These are phyloP conservation scores for Piper longum DNA, from an alignment of 164 flowering plant genomes.

Conservation along the genomic window DNA sequence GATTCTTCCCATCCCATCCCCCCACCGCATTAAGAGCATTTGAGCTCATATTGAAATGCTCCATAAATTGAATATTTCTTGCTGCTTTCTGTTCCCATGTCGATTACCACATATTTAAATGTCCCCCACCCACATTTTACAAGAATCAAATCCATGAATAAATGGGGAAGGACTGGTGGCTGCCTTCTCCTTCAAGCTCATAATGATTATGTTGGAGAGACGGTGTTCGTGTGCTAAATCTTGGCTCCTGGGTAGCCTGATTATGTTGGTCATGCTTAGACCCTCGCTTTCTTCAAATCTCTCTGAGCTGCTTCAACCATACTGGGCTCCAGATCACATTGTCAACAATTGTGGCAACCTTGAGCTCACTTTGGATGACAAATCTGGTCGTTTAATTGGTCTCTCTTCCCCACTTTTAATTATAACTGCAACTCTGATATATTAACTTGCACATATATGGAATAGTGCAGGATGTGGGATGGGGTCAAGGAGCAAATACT, in stretches of 20 bases:
- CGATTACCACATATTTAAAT: neutral
- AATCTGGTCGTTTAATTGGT: constrained; percentile 9
- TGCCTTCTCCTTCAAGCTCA: neutral
- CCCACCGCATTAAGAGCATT: neutral
- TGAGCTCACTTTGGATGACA: constrained; percentile 12
- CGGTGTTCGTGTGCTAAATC: neutral
- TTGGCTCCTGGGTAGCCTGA: neutral
- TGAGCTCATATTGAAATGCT: neutral
- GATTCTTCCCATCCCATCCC: neutral
- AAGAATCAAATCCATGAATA: neutral
- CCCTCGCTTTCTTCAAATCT: constrained; percentile 7
- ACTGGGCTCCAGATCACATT: constrained; percentile 27
- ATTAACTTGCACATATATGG: neutral
- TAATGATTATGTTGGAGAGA: neutral
- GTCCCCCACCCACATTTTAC: neutral
- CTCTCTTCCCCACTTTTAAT: neutral
- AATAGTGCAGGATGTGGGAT: constrained; percentile 24
- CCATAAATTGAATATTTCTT: neutral
- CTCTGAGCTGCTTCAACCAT: constrained; percentile 18
- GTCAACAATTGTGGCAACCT: constrained; percentile 7
- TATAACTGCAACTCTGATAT: neutral
- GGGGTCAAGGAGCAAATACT: constrained; percentile 23
- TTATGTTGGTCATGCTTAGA: neutral
- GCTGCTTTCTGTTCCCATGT: neutral
- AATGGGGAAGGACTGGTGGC: neutral